phyloP scores from a whole-genome alignment of 352 stramenopile species.

The Phytophthora syringae region DNA sequence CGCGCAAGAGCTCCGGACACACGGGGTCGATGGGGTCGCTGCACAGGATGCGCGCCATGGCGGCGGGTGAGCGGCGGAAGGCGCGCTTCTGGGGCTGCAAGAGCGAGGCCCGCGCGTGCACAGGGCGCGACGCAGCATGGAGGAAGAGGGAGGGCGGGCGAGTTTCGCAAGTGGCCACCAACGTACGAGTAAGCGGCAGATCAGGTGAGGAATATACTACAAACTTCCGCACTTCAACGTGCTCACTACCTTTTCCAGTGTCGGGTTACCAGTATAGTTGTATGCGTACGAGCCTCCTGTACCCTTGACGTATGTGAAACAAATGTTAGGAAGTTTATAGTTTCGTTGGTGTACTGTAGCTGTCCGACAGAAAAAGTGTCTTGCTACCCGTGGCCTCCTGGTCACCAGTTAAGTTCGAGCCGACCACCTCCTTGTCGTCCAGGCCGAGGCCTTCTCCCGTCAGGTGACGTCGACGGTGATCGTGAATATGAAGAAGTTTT shows the following conservation, averaged over 20 bases:
- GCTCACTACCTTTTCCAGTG: too few species aligned
- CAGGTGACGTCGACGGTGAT: slow-evolving; percentile 11
- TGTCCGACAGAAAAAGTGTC: too few species aligned
- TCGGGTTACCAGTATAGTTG: too few species aligned
- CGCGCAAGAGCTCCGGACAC: slow-evolving; percentile 81
- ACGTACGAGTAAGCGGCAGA: too few species aligned
- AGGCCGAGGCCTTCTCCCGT: slow-evolving; percentile 8
- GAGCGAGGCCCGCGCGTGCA: slow-evolving; percentile 43
- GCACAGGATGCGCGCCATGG: slow-evolving; percentile 88
- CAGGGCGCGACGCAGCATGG: slow-evolving; percentile 62
- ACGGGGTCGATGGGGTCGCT: slow-evolving; percentile 87
- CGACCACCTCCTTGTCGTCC: slow-evolving; percentile 12
- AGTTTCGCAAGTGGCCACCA: slow-evolving; percentile 21
- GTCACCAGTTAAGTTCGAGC: slow-evolving; percentile 22
- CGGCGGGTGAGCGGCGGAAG: slow-evolving; percentile 47
- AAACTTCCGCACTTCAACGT: too few species aligned
- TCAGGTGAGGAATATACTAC: too few species aligned
- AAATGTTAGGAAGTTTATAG: too few species aligned
- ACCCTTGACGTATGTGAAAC: too few species aligned
- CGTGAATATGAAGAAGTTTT: slow-evolving; percentile 7
- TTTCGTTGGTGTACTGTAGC: too few species aligned
- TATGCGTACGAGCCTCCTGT: too few species aligned
- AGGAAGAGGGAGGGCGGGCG: not conserved
- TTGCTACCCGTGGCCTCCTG: too few species aligned
- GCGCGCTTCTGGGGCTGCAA: slow-evolving; percentile 35